Conservation (phyloP, 805 yeast species). For the Candida sphagnicola region DNA sequence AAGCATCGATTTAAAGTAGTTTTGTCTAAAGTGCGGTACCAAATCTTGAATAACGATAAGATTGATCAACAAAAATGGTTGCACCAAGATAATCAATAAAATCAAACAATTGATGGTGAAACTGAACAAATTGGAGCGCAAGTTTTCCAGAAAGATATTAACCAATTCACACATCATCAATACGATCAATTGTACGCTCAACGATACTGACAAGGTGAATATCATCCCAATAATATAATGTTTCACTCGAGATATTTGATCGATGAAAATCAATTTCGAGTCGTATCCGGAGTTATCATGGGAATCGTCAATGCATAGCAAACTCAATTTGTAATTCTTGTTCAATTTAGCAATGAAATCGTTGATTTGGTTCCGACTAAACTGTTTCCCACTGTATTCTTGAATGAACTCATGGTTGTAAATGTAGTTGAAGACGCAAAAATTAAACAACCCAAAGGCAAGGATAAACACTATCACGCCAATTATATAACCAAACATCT, state of each 20-base stretch:
- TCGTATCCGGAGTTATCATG: constrained; percentile 2
- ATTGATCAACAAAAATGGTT: constrained; percentile 39
- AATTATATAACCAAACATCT: constrained; percentile 1
- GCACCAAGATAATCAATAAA: constrained; percentile 35
- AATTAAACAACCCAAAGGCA: constrained; percentile 1
- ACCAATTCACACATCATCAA: constrained; percentile 36
- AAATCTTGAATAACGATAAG: constrained; percentile 26
- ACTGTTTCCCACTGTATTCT: constrained; percentile 8
- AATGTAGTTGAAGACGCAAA: constrained; percentile 9
- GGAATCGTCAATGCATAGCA: constrained; percentile 12
- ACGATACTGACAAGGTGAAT: constrained; percentile 27
- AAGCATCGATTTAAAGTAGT: constrained; percentile 6
- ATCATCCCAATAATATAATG: constrained; percentile 18
- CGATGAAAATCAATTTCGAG: background rate
- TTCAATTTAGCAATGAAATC: constrained; percentile 14
- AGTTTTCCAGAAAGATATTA: constrained; percentile 15
- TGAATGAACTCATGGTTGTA: constrained; percentile 13
- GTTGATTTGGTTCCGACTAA: constrained; percentile 21
- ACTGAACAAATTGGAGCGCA: constrained; percentile 33
- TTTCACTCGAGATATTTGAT: constrained; percentile 6
- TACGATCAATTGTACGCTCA: constrained; percentile 28
- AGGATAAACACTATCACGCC: constrained; percentile 2
- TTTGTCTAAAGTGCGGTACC: constrained; percentile 12
- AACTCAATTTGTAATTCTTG: constrained; percentile 11
- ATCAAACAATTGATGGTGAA: constrained; percentile 36